Percentiles rank a stretch among this genome's conserved stretches.
Evolutionary conservation across 371 early-diverging fungal genomes (phyloP).

Genomic region (Actinomortierella ambigua): DNA sequence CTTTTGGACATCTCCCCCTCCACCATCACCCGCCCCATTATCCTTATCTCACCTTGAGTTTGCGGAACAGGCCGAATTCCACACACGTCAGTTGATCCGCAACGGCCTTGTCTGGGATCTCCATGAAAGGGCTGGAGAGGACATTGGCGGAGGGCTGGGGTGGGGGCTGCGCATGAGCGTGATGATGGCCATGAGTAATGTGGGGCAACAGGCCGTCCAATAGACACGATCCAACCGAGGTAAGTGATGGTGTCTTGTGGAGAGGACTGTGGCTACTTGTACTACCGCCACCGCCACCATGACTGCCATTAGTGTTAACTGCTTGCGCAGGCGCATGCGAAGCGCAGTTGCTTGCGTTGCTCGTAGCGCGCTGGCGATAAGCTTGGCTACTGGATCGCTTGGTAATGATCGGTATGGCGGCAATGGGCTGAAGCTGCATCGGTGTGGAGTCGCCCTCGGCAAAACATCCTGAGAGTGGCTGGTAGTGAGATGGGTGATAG

Average conservation of each 20-base stretch:
- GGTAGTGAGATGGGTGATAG: conserved; percentile 9
- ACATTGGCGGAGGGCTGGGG: conserved; percentile 5
- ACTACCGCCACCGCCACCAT: no score
- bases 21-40: no score
- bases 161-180: conserved; percentile 3
- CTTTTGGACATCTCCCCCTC: no score
- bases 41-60: conserved; percentile 56
- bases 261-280: no score
- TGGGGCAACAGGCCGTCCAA: not conserved
- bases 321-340: not conserved
- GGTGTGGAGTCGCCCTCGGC: conserved; percentile 20
- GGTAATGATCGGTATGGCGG: conserved; percentile 18
- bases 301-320: no score
- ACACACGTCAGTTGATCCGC: conserved; percentile 72
- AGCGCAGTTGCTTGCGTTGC: not conserved
- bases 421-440: conserved; percentile 15
- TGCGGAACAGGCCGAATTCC: conserved; percentile 59
- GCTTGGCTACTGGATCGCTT: conserved; percentile 39
- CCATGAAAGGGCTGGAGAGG: conserved; percentile 46
- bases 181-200: conserved; percentile 3
- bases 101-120: conserved; percentile 49
- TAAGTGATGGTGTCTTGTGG: no score
- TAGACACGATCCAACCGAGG: no score
- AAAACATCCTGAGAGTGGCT: conserved; percentile 2
- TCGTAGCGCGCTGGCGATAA: conserved; percentile 17